These are phyloP conservation scores for Metschnikowia amazonensis DNA, from an alignment of 805 yeast species.

Conservation along the genomic window DNA sequence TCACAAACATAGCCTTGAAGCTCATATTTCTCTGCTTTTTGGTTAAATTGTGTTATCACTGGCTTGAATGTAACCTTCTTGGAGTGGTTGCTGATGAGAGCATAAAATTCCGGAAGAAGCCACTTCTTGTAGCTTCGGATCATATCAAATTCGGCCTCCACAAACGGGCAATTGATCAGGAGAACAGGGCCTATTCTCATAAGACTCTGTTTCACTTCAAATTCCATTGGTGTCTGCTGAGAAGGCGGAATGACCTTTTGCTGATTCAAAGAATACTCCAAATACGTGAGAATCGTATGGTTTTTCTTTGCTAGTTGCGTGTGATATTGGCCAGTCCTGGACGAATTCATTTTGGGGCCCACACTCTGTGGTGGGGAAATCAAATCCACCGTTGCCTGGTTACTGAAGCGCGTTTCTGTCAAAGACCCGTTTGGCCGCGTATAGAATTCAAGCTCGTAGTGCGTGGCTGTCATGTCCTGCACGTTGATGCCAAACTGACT, in stretches of 20 bases:
- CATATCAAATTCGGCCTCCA: slow-evolving; percentile 50
- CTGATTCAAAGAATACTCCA: slow-evolving; percentile 60
- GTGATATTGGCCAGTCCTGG: slow-evolving; percentile 2
- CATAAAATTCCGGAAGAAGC: slow-evolving; percentile 60
- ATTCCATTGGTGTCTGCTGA: slow-evolving; percentile 25
- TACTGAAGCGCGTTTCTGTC: slow-evolving; percentile 30
- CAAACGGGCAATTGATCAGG: slow-evolving; percentile 55
- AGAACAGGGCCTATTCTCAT: slow-evolving; percentile 62
- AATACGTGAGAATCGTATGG: slow-evolving; percentile 45
- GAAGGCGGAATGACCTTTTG: slow-evolving; percentile 48
- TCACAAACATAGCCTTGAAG: slow-evolving; percentile 69
- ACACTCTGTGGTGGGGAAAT: slow-evolving; percentile 31
- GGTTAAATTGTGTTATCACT: slow-evolving; percentile 24
- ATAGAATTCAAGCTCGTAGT: slow-evolving; percentile 39
- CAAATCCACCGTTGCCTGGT: slow-evolving; percentile 43
- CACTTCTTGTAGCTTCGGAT: slow-evolving; percentile 51
- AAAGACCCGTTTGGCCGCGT: slow-evolving; percentile 37
- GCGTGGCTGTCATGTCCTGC: slow-evolving; percentile 39
- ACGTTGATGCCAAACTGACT: slow-evolving; percentile 23
- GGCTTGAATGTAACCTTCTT: slow-evolving; percentile 36
- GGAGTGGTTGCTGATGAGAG: slow-evolving; percentile 30
- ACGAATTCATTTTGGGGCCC: slow-evolving; percentile 14
- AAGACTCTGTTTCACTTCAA: slow-evolving; percentile 52
- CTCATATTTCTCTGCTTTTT: slow-evolving; percentile 49
- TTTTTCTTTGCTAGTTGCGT: slow-evolving; percentile 24